Evolutionary conservation across 106 monocot genomes (phyloP).

Genomic region (Gastrodia elata): DNA sequence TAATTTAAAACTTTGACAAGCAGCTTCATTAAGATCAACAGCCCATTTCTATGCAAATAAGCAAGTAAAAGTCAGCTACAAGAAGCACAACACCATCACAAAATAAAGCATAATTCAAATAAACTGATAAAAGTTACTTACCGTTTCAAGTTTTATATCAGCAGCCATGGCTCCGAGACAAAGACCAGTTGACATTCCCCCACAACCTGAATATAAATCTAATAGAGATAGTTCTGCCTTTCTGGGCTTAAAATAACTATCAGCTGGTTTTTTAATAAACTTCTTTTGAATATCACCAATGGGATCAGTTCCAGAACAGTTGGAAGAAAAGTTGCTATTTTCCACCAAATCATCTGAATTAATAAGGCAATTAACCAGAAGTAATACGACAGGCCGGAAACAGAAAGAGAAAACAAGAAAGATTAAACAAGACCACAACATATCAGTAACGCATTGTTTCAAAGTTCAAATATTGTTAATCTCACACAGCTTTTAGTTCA

Average conservation of each 20-base stretch:
- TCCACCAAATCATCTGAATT: slow-evolving; percentile 34
- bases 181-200: slow-evolving; percentile 93
- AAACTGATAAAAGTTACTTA: slow-evolving; percentile 20
- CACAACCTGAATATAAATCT: slow-evolving; percentile 92
- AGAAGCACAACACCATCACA: slow-evolving; percentile 3
- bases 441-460: neutral
- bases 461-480: neutral
- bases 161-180: slow-evolving; percentile 58
- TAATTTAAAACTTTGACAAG: slow-evolving; percentile 57
- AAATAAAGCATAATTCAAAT: neutral
- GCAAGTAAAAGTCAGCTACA: slow-evolving; percentile 3
- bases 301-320: slow-evolving; percentile 9
- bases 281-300: neutral
- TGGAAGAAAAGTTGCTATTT: slow-evolving; percentile 18
- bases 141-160: slow-evolving; percentile 62
- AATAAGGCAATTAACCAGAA: slow-evolving; percentile 4
- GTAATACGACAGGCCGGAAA: neutral
- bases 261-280: neutral
- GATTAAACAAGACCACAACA: neutral
- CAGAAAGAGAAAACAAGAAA: neutral
- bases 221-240: slow-evolving; percentile 49
- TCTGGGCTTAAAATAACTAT: slow-evolving; percentile 9
- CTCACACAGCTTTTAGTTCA: neutral
- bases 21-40: slow-evolving; percentile 59
- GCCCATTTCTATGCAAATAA: slow-evolving; percentile 69